phyloP scores from a whole-genome alignment of 805 yeast genomes.

The Candida anglica region DNA sequence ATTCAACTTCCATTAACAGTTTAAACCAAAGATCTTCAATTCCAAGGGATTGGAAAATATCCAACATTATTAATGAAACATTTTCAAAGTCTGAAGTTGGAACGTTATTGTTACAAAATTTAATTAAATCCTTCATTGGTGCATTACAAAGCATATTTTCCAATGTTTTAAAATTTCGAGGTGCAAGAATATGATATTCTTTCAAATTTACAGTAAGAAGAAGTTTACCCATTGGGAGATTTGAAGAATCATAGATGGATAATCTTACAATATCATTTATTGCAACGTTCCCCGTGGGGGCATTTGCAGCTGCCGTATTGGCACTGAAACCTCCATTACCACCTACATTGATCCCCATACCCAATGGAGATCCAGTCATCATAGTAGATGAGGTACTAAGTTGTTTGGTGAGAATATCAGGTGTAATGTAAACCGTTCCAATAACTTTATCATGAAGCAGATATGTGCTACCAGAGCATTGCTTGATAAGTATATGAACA shows the following conservation, averaged over 20 bases:
- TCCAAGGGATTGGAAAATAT: constrained; percentile 68
- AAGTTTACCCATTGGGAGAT: constrained; percentile 53
- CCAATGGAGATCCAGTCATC: constrained; percentile 20
- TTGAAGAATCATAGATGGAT: constrained; percentile 39
- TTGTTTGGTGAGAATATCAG: constrained; percentile 42
- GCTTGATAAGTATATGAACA: constrained; percentile 46
- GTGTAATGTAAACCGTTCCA: constrained; percentile 54
- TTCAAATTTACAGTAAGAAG: constrained; percentile 46
- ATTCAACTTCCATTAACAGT: constrained; percentile 63
- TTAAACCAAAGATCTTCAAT: constrained; percentile 72
- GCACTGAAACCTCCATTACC: too few species aligned
- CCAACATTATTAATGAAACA: constrained; percentile 57
- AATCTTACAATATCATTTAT: constrained; percentile 39
- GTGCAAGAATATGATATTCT: constrained; percentile 58
- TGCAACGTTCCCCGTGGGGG: constrained; percentile 7
- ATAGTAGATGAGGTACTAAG: constrained; percentile 30
- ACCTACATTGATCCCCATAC: constrained; percentile 9
- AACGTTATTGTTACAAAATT: constrained; percentile 38
- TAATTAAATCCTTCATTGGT: constrained; percentile 50
- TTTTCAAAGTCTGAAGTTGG: constrained; percentile 47
- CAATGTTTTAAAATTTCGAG: constrained; percentile 55
- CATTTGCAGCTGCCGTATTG: constrained; percentile 3
- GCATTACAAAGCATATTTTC: constrained; percentile 57
- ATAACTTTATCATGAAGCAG: constrained; percentile 35
- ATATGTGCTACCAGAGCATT: constrained; percentile 21